These are phyloP conservation scores for rapeseed (Brassica napus) DNA, from an alignment of 345 rosid species.

Conservation along the genomic window Da-Ae NC_063449.1:34324001-34324500, in stretches of 20 bases:
- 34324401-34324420: slow-evolving; percentile 3
- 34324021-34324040: not conserved
- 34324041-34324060: not conserved
- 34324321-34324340: not conserved
- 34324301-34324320: not conserved
- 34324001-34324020: not conserved
- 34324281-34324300: not conserved
- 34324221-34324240: not conserved
- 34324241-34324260: not conserved
- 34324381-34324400: not conserved
- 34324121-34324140: not conserved
- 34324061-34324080: not conserved
- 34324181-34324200: slow-evolving; percentile 30
- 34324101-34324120: not conserved
- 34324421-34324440: not conserved
- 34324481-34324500: slow-evolving; percentile 4
- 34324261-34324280: not conserved
- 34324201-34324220: not conserved
- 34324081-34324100: not conserved
- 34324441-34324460: not conserved
- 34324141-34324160: not conserved
- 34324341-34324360: not conserved
- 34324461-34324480: not conserved
- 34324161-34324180: slow-evolving; percentile 15
- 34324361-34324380: not conserved